Percentiles rank a stretch among this genome's conserved stretches.
These are phyloP conservation scores for Sporobolomyces pararoseus DNA, from an alignment of 768 basidiomycete species.

Conservation along the genomic window DNA sequence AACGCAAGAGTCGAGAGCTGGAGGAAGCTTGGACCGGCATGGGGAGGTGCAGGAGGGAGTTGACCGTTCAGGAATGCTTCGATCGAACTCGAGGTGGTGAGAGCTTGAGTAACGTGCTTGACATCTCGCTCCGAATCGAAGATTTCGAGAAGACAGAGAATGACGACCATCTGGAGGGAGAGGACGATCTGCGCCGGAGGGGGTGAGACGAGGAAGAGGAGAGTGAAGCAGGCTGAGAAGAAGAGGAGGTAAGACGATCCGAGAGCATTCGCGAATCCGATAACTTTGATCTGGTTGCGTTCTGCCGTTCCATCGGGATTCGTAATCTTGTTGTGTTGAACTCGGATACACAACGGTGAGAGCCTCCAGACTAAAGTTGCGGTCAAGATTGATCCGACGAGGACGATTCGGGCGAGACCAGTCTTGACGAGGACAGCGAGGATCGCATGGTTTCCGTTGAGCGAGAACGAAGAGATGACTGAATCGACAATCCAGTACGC, in stretches of 20 bases:
- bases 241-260: constrained; percentile 84
- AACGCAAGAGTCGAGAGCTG: constrained; percentile 72
- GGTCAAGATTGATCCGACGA: constrained; percentile 53
- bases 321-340: constrained; percentile 52
- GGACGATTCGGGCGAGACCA: constrained; percentile 59
- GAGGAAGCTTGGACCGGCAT: constrained; percentile 54
- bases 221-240: constrained; percentile 62
- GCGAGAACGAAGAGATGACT: constrained; percentile 55
- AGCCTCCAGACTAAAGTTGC: constrained; percentile 67
- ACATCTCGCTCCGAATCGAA: constrained; percentile 75
- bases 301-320: constrained; percentile 45
- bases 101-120: not conserved
- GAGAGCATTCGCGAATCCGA: constrained; percentile 85
- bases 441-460: constrained; percentile 45
- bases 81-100: constrained; percentile 19
- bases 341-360: constrained; percentile 69
- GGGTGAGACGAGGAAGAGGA: constrained; percentile 64
- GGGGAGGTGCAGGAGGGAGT: constrained; percentile 50
- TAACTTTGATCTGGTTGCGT: constrained; percentile 54
- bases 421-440: constrained; percentile 52
- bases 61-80: constrained; percentile 46
- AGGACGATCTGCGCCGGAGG: constrained; percentile 78
- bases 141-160: constrained; percentile 74
- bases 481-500: constrained; percentile 79
- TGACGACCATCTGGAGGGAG: constrained; percentile 60